These are phyloP conservation scores for Mortierella sp. DNA, from an alignment of 371 early-diverging fungal genomes.

Conservation along the genomic window DNA sequence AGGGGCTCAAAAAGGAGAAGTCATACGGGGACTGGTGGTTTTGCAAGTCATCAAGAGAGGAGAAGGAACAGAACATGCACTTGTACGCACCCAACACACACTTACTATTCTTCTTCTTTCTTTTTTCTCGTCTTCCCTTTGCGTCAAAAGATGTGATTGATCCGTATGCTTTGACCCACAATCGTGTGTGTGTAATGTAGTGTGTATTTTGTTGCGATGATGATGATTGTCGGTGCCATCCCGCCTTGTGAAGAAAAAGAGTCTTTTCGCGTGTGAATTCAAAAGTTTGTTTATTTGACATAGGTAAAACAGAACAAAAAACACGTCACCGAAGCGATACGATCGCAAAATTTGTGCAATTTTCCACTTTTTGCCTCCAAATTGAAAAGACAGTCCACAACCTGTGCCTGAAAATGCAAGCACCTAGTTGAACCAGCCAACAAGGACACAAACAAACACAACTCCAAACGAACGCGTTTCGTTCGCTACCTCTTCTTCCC, in stretches of 20 bases:
- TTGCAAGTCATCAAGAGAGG: not conserved
- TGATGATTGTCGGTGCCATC: not conserved
- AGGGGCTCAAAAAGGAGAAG: constrained; percentile 1
- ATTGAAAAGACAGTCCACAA: not conserved
- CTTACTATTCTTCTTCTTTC: not conserved
- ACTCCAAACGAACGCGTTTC: constrained; percentile 6
- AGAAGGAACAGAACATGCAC: not conserved
- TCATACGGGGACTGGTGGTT: constrained; percentile 6
- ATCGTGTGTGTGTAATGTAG: not conserved
- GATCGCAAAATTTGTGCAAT: not conserved
- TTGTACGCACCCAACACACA: not conserved
- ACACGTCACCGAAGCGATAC: not conserved
- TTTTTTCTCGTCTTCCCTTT: not conserved
- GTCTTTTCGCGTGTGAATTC: not conserved
- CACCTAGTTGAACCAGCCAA: not conserved
- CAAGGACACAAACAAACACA: constrained; percentile 3
- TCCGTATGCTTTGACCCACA: not conserved
- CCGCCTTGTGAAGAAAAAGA: not conserved
- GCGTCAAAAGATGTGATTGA: not conserved
- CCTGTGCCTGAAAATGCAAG: constrained; percentile 2
- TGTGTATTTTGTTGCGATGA: not conserved
- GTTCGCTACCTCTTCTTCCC: not conserved
- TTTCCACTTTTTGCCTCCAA: not conserved
- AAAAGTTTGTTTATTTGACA: not conserved
- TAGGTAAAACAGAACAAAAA: no score